Evolutionary conservation across 805 yeast species (phyloP).

Genomic region (Spathaspora sp.): DNA sequence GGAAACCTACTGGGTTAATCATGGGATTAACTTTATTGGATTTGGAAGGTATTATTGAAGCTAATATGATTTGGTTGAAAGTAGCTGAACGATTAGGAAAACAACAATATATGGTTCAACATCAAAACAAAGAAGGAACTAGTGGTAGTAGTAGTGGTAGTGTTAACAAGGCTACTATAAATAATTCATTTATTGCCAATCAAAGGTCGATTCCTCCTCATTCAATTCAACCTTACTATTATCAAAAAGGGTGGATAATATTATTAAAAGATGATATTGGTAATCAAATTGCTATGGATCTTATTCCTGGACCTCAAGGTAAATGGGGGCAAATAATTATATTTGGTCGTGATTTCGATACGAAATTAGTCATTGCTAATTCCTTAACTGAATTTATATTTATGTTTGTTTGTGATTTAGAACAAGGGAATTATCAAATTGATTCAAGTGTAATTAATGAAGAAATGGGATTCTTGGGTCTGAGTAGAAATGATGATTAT

Average conservation of each 20-base stretch:
- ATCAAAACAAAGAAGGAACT: conserved; percentile 18
- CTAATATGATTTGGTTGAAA: conserved; percentile 37
- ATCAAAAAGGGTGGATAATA: conserved; percentile 40
- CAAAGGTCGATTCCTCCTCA: conserved; percentile 38
- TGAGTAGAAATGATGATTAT: conserved; percentile 36
- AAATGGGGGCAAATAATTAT: conserved; percentile 42
- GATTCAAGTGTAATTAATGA: conserved; percentile 33
- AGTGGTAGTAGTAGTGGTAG: neutral
- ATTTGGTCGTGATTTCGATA: conserved; percentile 44
- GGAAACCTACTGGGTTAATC: conserved; percentile 42
- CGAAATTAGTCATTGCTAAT: conserved; percentile 37
- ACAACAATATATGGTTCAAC: conserved; percentile 28
- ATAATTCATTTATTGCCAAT: conserved; percentile 25
- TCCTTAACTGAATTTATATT: conserved; percentile 38
- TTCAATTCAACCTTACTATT: conserved; percentile 32
- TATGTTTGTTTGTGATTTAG: conserved; percentile 36
- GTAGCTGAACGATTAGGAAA: conserved; percentile 39
- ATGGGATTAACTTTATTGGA: conserved; percentile 42
- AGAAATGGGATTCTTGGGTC: conserved; percentile 33
- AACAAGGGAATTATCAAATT: conserved; percentile 37
- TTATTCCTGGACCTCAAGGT: conserved; percentile 37
- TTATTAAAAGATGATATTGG: conserved; percentile 40
- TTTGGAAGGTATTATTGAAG: conserved; percentile 40
- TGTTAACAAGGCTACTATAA: conserved; percentile 6
- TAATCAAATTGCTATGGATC: conserved; percentile 40